Evolutionary conservation across 169 alveolate genomes (phyloP).

Genomic region (Plasmodium gonderi): DNA sequence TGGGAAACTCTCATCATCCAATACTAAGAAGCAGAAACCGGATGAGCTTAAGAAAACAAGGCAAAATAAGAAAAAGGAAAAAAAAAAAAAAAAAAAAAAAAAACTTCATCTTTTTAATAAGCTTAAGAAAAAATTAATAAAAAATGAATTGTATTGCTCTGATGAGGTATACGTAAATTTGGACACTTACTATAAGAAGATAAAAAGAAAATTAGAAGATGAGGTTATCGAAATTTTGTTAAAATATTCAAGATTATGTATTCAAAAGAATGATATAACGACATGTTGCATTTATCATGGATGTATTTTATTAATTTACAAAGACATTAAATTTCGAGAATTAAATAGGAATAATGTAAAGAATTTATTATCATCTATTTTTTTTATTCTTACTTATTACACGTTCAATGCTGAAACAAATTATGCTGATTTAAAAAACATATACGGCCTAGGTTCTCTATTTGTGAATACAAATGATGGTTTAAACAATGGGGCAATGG

Average conservation of each 20-base stretch:
- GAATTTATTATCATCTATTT: slow-evolving; percentile 58
- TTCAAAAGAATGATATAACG: slow-evolving; percentile 72
- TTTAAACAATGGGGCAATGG: neutral
- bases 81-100: neutral
- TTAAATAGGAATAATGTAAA: slow-evolving; percentile 42
- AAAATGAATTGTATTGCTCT: slow-evolving; percentile 70
- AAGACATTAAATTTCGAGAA: slow-evolving; percentile 53
- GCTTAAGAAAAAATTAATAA: slow-evolving; percentile 44
- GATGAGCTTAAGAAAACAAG: neutral
- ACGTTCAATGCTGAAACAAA: slow-evolving; percentile 67
- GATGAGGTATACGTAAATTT: slow-evolving; percentile 45
- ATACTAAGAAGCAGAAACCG: neutral
- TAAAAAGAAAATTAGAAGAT: slow-evolving; percentile 54
- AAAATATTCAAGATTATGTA: slow-evolving; percentile 9
- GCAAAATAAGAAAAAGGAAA: neutral
- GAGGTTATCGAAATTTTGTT: slow-evolving; percentile 44
- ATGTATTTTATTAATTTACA: slow-evolving; percentile 55
- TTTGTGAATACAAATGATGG: slow-evolving; percentile 61
- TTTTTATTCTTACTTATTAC: slow-evolving; percentile 63
- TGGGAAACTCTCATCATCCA: neutral
- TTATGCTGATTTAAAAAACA: slow-evolving; percentile 62
- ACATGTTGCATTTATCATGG: slow-evolving; percentile 65
- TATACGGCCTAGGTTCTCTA: slow-evolving; percentile 73
- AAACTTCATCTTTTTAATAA: slow-evolving; percentile 14
- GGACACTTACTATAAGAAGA: slow-evolving; percentile 37